Base-by-base conservation (phyloP, 768 basidiomycete genomes). In the Leccinum obscurum region DNA sequence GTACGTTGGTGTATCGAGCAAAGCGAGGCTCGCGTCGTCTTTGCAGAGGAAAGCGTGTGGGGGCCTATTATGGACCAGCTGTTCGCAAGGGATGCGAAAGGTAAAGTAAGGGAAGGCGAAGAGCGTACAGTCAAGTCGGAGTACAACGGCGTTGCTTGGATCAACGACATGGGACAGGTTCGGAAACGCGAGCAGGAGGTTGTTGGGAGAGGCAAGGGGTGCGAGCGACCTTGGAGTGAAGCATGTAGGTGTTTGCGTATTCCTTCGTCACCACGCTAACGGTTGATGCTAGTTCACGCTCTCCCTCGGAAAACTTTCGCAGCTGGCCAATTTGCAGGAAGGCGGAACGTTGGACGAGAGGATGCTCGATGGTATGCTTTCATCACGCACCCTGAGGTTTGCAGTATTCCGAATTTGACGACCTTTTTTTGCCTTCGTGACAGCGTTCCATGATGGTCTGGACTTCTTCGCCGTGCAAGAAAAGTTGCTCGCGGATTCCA, bases 1-100 rank as follows among this genome's bases (percentile, higher is more conserved):
- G 95, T 92, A 69, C 84, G 86, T 68, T 97, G 91, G 91, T 96
- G 93, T 72, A 90, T 96, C 54, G 90, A 93, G 64, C 88, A 95
- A 64, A 92, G 91, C 17, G 93, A 93, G 75, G 75, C 92, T 24
- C 85, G 93, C 13, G 83, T 87, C 6, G 81, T 98, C 73, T 92
- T 98, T 65, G 84, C 87, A 1, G 88, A 92, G 63, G 87, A 90
- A 52, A 83, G 84, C 32, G 73, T 78, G 15, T 85, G 89, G 66
- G 76, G 78, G 32, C 74, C 73, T 1, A 85, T 90, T 56, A 78
- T 97, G 62, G 90, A 92, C 69, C 79, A 77, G 35, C 92, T 91
- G 74, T 91, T 98, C 67, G 44, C 46, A 22, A 68, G 58, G 32
- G 61, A 62, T 52, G 56, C 44, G 10, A 69, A 71, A 57, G 68